Evolutionary conservation across 805 yeast genomes (phyloP), one percentile per base, ranked within the genome.

Genomic region (Debaryomyces tyrocola): DNA sequence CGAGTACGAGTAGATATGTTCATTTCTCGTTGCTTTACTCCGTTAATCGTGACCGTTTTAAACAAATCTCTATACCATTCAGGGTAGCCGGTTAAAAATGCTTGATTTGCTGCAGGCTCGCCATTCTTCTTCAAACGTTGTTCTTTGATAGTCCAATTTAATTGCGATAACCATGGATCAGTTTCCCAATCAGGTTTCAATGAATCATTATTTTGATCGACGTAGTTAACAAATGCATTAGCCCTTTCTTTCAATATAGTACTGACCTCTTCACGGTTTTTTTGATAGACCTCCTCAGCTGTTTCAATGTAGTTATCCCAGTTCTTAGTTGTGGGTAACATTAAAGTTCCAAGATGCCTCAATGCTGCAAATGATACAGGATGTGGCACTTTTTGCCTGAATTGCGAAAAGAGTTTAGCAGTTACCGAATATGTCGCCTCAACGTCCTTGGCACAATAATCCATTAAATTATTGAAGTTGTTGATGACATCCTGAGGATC

Each of bases 321-420:
- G 11, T 77, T 64, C 17, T 60, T 63, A 14, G 86, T 80, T 0
- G 96, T 85, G 1, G 99, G 96, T 35, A 95, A 67, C 41, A 91
- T 80, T 38, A 87, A 79, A 17, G 85, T 76, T 8, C 90, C 83
- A 58, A 94, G 70, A 46, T 82, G 84, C 53, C 85, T 75, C 38
- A 94, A 69, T 2, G 96, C 97, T 0, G 94, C 91, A 69, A 91
- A 86, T 12, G 96, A 87, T 2, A 92, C 96, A 0, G 99, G 97
- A 64, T 94, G 99, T 0, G 99, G 96, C 37, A 91, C 82, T 42
- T 81, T 77, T 28, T 70, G 57, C 21, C 78, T 63, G 58, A 88
- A 94, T 31, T 70, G 67, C 1, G 96, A 97, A 28, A 83, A 80
- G 0, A 90, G 79, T 48, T 80, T 80, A 47, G 75, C 70, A 52